Evolutionary conservation across 2,329 filamentous ascomycete genomes (phyloP).

Genomic region (Lecanoromycetidae sp.): DNA sequence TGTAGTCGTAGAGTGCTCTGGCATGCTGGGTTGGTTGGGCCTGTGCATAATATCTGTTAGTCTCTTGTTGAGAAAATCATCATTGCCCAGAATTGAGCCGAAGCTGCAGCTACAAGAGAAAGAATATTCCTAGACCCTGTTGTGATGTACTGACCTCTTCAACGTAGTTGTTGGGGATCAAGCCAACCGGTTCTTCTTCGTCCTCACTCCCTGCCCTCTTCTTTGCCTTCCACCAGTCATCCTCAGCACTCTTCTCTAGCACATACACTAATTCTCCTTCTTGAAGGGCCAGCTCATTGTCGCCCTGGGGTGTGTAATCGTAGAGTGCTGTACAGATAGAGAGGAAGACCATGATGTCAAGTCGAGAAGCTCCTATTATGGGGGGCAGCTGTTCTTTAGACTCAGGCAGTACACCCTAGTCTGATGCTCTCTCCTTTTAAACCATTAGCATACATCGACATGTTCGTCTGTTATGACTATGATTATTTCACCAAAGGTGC

Average conservation of each 20-base stretch:
- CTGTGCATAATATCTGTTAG: conserved; percentile 30
- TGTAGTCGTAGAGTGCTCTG: conserved; percentile 95
- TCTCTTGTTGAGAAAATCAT: not conserved
- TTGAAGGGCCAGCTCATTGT: conserved; percentile 69
- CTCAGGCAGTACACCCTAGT: not conserved
- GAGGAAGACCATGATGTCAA: conserved; percentile 65
- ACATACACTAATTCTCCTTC: conserved; percentile 86
- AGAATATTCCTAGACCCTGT: too few species aligned
- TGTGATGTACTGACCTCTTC: conserved; percentile 72
- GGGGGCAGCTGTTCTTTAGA: not conserved
- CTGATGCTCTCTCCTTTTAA: conserved; percentile 5
- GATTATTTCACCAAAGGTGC: too few species aligned
- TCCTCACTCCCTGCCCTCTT: conserved; percentile 74
- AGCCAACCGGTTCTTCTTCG: conserved; percentile 78
- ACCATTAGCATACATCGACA: not conserved
- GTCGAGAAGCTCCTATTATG: not conserved
- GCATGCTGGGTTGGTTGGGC: conserved; percentile 57
- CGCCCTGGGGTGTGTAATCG: conserved; percentile 79
- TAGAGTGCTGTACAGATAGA: conserved; percentile 85
- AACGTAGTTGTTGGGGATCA: conserved; percentile 91
- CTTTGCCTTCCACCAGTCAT: conserved; percentile 94
- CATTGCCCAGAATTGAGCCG: not conserved
- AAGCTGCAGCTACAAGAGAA: not conserved
- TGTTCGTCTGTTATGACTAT: too few species aligned
- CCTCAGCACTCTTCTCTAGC: conserved; percentile 65